phyloP scores from a whole-genome alignment of 2,329 filamentous ascomycete species.

The Aspergillus alliaceus region DNA sequence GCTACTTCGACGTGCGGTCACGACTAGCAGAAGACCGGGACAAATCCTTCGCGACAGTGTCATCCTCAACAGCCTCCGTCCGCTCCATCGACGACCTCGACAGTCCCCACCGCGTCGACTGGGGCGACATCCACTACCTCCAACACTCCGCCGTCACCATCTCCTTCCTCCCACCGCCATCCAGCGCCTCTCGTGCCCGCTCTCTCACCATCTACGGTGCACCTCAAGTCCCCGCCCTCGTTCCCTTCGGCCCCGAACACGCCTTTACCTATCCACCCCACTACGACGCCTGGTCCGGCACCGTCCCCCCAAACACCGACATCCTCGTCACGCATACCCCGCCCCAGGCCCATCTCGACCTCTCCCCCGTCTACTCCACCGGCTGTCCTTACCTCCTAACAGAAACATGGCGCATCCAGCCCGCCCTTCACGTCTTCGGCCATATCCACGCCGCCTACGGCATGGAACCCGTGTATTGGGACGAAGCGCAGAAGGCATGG shows the following conservation, averaged over 20 bases:
- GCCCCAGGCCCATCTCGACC: conserved; percentile 67
- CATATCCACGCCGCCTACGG: conserved; percentile 80
- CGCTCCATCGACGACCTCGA: conserved; percentile 43
- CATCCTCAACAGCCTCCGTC: conserved; percentile 37
- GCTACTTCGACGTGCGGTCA: conserved; percentile 71
- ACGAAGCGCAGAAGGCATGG: conserved; percentile 69
- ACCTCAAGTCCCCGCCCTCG: conserved; percentile 68
- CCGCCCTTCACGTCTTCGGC: conserved; percentile 77
- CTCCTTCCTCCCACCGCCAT: conserved; percentile 52
- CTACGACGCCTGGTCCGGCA: conserved; percentile 69
- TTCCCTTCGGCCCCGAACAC: conserved; percentile 69
- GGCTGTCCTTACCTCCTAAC: conserved; percentile 70
- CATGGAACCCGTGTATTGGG: conserved; percentile 69
- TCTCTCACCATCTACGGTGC: conserved; percentile 74
- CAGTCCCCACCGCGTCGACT: conserved; percentile 57
- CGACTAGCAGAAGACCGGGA: conserved; percentile 57
- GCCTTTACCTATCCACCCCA: conserved; percentile 73
- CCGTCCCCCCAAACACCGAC: conserved; percentile 70
- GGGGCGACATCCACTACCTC: conserved; percentile 71
- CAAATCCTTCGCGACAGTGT: conserved; percentile 29
- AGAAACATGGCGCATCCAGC: conserved; percentile 73
- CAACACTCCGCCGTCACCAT: conserved; percentile 67
- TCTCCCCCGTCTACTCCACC: conserved; percentile 57
- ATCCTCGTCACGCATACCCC: conserved; percentile 81
- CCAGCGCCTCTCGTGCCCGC: conserved; percentile 49